These are phyloP conservation scores for Acacia acuminata DNA, from an alignment of 306 rosid species.

Conservation along the genomic window DNA sequence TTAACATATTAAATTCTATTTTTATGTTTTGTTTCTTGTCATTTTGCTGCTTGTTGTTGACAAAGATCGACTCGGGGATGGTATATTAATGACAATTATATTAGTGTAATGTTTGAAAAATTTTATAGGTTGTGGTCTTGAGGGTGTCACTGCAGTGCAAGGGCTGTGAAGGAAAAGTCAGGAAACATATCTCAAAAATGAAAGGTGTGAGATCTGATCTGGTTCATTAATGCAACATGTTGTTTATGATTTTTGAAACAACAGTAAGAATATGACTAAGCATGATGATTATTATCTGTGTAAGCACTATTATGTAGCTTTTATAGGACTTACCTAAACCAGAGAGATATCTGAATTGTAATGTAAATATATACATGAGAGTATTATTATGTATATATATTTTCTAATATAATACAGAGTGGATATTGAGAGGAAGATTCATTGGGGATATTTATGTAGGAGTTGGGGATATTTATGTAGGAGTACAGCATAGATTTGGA, in stretches of 20 bases:
- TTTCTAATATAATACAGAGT: not conserved
- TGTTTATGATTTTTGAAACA: not conserved
- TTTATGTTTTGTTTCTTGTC: not conserved
- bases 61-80: not conserved
- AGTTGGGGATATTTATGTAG: constrained; percentile 42
- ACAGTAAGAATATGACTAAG: not conserved
- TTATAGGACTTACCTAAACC: not conserved
- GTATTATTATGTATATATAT: not conserved
- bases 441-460: not conserved
- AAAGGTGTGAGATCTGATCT: constrained; percentile 67
- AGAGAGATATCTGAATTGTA: not conserved
- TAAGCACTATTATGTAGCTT: not conserved
- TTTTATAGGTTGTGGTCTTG: constrained; percentile 66
- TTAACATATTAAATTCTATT: not conserved
- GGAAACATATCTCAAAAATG: constrained; percentile 86
- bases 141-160: constrained; percentile 83
- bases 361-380: not conserved
- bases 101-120: not conserved
- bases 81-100: not conserved
- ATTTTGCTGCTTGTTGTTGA: not conserved
- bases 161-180: constrained; percentile 87
- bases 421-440: not conserved
- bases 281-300: not conserved
- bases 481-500: constrained; percentile 74
- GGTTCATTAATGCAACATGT: not conserved